Base-by-base conservation (phyloP, 2,329 filamentous ascomycete genomes). In the Neoascochyta sp. region DNA sequence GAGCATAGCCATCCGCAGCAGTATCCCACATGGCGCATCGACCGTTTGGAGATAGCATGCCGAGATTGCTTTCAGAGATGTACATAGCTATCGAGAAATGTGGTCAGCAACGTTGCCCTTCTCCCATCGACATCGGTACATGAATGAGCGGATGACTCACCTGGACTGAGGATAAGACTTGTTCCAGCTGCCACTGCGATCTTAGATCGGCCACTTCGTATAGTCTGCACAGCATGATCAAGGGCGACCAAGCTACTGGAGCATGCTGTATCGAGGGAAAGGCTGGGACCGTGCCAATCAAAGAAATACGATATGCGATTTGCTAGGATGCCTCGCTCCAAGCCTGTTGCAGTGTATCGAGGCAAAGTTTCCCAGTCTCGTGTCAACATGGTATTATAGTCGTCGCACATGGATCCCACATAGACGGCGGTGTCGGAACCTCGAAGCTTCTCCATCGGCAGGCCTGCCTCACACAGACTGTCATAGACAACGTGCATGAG, bases 1-100 rank as follows among this genome's bases (percentile, higher is more conserved):
- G 65, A 16, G 62, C 71, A 49, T 65, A 74, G 6, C 72, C 74
- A 40, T 74, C 56, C 0, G 70, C 74, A 2, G 48, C 28, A 0
- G 47, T 54, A 9, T 57, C 54, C 53, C 54, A 66, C 51, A 60
- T 63, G 2, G 24, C 22, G 6, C 26, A 43, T 0, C 39, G 23
- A 10, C 56, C 52, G 7, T 46, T 43, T 2, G 56, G 53, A 3
- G 50, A 60, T 7, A 64, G 41, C 51, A 63, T 58, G 2, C 48
- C 34, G 14, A 62, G 36, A 6, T 52, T 54, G 29, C 32, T 45
- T 19, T 54, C 46, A 1, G 28, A 24, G 14, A 62, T 50, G 29
- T 45, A 54, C 16, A 29, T 37, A n/a, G n/a, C n/a, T n/a, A n/a
- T n/a, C n/a, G n/a, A n/a, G n/a, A n/a, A n/a, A n/a, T n/a, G n/a